Evolutionary conservation across 2,329 filamentous ascomycete genomes (phyloP).

Genomic region (Beauveria sp.): DNA sequence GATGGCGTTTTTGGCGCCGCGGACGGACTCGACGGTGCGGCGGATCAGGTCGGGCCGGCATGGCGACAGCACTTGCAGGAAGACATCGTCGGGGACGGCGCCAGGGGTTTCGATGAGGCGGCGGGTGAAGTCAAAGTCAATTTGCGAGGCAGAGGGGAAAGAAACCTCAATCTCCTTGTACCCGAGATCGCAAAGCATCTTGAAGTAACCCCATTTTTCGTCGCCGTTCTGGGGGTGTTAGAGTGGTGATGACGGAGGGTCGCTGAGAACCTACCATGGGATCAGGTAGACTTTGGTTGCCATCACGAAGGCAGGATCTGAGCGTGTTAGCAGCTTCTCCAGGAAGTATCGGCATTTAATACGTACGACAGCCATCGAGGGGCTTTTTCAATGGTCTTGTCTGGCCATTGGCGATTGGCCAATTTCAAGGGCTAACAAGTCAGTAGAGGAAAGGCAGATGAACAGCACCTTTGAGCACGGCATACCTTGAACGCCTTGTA

Average conservation of each 20-base stretch:
- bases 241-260: neutral
- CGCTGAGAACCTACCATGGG: slow-evolving; percentile 63
- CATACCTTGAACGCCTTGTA: slow-evolving; percentile 53
- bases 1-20: slow-evolving; percentile 86
- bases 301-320: slow-evolving; percentile 63
- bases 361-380: slow-evolving; percentile 76
- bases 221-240: slow-evolving; percentile 62
- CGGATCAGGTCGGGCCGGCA: slow-evolving; percentile 87
- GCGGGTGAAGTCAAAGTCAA: slow-evolving; percentile 91
- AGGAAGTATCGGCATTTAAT: no score
- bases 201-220: slow-evolving; percentile 92
- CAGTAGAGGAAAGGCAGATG: neutral
- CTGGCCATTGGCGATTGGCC: slow-evolving; percentile 73
- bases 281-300: slow-evolving; percentile 87
- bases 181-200: slow-evolving; percentile 84
- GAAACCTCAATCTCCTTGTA: slow-evolving; percentile 98
- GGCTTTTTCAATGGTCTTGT: slow-evolving; percentile 72
- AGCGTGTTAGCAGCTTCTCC: neutral
- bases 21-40: slow-evolving; percentile 80
- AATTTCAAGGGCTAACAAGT: slow-evolving; percentile 40
- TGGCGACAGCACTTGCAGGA: slow-evolving; percentile 83
- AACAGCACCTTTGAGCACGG: neutral
- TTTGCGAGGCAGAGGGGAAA: slow-evolving; percentile 89
- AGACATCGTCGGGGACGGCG: slow-evolving; percentile 79
- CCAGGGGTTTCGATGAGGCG: slow-evolving; percentile 79